Conservation (phyloP, 2,329 filamentous ascomycete genomes). For the Fusarium sp. region DNA sequence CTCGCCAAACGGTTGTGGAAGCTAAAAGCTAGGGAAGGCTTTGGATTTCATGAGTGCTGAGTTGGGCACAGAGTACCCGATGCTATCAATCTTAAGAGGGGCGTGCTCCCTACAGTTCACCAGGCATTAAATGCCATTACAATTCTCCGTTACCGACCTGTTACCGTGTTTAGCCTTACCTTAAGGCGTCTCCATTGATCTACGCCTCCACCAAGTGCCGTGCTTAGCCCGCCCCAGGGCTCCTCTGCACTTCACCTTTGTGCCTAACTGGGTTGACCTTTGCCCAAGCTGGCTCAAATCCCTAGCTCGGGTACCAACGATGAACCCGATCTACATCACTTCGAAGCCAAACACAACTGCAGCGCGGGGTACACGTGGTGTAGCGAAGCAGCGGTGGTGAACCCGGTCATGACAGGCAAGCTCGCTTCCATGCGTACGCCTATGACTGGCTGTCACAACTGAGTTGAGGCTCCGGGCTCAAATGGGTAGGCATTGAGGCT, state of each 20-base stretch:
- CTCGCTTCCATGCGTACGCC: constrained; percentile 23
- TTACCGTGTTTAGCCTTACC: constrained; percentile 20
- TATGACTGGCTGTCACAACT: constrained; percentile 26
- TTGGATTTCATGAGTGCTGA: constrained; percentile 11
- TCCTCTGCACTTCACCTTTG: constrained; percentile 25
- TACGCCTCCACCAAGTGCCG: constrained; percentile 44
- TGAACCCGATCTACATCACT: constrained; percentile 37
- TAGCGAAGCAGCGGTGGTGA: constrained; percentile 24
- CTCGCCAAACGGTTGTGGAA: constrained; percentile 22
- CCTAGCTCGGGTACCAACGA: constrained; percentile 41
- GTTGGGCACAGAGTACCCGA: constrained; percentile 36
- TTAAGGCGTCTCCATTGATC: constrained; percentile 40
- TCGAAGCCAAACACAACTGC: constrained; percentile 29
- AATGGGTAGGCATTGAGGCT: constrained; percentile 10
- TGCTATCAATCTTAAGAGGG: constrained; percentile 19
- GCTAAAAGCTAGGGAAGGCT: neutral
- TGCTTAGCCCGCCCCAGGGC: constrained; percentile 23
- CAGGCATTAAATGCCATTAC: constrained; percentile 20
- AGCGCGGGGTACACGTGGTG: constrained; percentile 46
- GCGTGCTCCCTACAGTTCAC: constrained; percentile 4
- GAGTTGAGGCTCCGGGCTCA: constrained; percentile 34
- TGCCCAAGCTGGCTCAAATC: constrained; percentile 34
- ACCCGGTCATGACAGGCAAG: constrained; percentile 25
- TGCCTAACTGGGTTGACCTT: constrained; percentile 39
- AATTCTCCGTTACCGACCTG: constrained; percentile 12